Conservation (phyloP, 2,329 filamentous ascomycete species). For the Pestalotiopsis sp. region DNA sequence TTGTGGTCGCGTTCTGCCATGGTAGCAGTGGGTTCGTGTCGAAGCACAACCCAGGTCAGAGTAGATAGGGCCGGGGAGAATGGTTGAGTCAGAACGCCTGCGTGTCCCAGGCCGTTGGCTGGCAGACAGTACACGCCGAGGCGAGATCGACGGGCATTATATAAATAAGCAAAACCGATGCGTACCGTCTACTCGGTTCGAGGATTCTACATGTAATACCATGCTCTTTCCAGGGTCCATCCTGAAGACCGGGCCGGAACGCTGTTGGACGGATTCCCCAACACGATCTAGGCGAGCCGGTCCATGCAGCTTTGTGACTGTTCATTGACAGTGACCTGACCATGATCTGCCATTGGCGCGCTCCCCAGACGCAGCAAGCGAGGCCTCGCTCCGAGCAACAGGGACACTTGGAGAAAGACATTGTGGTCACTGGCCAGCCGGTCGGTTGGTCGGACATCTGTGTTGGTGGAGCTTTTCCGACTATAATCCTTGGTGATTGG, state of each 20-base stretch:
- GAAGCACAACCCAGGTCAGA: background rate
- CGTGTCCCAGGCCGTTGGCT: background rate
- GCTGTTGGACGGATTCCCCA: background rate
- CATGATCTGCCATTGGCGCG: background rate
- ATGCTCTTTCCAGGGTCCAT: background rate
- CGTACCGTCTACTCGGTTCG: background rate
- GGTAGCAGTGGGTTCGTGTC: background rate
- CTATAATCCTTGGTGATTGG: background rate
- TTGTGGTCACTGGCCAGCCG: background rate
- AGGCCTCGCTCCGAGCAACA: background rate
- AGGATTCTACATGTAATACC: background rate
- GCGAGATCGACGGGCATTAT: background rate
- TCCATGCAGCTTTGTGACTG: background rate
- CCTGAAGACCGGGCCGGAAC: slow-evolving; percentile 8
- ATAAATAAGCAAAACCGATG: slow-evolving; percentile 2
- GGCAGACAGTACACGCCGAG: background rate
- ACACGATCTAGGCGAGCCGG: slow-evolving; percentile 2
- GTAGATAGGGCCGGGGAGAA: background rate
- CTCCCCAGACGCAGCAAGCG: background rate
- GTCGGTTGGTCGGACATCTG: background rate
- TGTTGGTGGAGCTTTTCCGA: background rate
- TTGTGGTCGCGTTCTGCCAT: slow-evolving; percentile 9
- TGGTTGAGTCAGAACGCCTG: background rate
- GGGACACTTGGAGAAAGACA: background rate
- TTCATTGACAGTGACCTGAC: background rate